Evolutionary conservation across 148 eudicot species (phyloP), one percentile per base, ranked within the genome.

Genomic region (Amaranthus palmeri): DNA sequence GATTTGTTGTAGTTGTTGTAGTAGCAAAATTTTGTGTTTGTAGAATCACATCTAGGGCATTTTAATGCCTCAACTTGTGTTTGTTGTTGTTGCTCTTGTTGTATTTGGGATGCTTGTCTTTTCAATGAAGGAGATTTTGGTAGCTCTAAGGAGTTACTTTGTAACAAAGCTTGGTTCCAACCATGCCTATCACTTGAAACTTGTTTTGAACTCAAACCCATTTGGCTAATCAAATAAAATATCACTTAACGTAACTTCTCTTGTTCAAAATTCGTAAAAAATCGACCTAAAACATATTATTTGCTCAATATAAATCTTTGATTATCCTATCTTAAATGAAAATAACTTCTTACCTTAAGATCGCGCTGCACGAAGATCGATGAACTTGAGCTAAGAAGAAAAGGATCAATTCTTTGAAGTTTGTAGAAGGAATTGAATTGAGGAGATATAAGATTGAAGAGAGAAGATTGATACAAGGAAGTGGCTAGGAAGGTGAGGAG

Each of bases 1-100:
- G 88, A 85, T 73, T 85, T 92, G 87, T 92, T 92, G 84, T 92
- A 90, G 67, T 92, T 92, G 84, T 92, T 92, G 87, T 90, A 92
- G 76, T 92, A 92, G 70, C 98, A 92, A 60, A 93, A 93, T 70
- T 93, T 93, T 8, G 98, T 93, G 82, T 93, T 88, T 9, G 81
- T 70, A 5, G 98, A 93, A 40, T 73, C 85, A 71, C 98, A 93
- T 71, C 98, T 87, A 48, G 96, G 98, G 76, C 98, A 92, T 25
- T 86, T 80, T 65, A 88, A 60, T 0, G 68, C 81, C 80, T 92
- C 93, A 5, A 74, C 17, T 58, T 25, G 36, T 25, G 36, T 25
- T 25, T 25, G 36, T 25, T 25, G 36, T 25, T 65, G 77, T 48
- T 79, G 75, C 65, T 79, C 49, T 55, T 77, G 82, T 14, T 48